Evolutionary conservation across 2,329 filamentous ascomycete genomes (phyloP).

Genomic region (Lecanosticta acicola): DNA sequence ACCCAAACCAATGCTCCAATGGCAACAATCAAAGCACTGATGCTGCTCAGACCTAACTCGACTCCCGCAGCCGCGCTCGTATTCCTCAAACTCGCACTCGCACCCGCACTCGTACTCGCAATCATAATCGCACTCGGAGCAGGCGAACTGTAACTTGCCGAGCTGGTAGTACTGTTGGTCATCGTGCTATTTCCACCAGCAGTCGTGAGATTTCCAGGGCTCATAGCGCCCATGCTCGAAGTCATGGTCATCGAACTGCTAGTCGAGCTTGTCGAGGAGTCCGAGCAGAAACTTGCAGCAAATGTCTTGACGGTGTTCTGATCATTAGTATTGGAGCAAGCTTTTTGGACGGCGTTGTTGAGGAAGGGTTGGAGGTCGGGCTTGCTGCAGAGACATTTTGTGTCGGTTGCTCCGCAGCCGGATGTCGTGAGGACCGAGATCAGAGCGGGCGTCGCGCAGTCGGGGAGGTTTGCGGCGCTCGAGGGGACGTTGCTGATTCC

Average conservation of each 20-base stretch:
- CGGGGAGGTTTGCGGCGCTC: slow-evolving; percentile 7
- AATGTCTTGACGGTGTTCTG: slow-evolving; percentile 4
- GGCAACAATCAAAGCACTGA: slow-evolving; percentile 13
- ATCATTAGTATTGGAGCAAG: slow-evolving; percentile 10
- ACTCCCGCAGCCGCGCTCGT: neutral
- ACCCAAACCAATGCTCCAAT: slow-evolving; percentile 17
- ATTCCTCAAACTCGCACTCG: neutral
- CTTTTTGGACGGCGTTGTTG: slow-evolving; percentile 7
- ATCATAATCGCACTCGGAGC: slow-evolving; percentile 1
- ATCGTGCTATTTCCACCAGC: too few relatives aligned
- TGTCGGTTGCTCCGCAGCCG: slow-evolving; percentile 11
- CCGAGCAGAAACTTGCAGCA: slow-evolving; percentile 3
- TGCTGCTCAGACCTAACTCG: slow-evolving; percentile 7
- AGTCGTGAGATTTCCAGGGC: too few relatives aligned
- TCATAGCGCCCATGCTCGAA: too few relatives aligned
- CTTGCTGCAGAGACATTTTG: slow-evolving; percentile 15
- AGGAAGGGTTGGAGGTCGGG: slow-evolving; percentile 9
- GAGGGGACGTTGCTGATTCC: slow-evolving; percentile 3
- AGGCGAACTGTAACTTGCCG: neutral
- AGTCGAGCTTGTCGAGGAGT: neutral
- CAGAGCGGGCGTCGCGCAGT: slow-evolving; percentile 14
- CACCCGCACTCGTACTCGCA: slow-evolving; percentile 3
- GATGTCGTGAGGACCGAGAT: slow-evolving; percentile 10
- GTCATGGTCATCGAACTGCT: neutral
- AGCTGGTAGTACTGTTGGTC: neutral